Conservation (phyloP, 805 yeast genomes). For the Saccharomyces paradoxus region DNA sequence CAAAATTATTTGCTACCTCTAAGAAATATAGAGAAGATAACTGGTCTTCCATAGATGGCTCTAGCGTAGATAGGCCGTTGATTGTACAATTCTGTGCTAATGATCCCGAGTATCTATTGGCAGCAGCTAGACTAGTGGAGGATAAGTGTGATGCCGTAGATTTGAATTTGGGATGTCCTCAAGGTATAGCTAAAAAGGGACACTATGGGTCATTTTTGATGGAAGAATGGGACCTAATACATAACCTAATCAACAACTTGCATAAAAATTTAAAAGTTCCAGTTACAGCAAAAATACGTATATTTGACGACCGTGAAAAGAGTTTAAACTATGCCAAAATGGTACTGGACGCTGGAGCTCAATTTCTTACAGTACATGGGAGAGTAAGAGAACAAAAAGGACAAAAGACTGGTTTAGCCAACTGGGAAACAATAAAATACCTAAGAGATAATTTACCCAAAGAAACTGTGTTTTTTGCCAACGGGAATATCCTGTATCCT, state of each 20-base stretch:
- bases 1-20: slow-evolving; percentile 77
- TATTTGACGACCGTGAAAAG: slow-evolving; percentile 77
- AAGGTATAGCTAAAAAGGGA: slow-evolving; percentile 92
- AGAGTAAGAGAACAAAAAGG: slow-evolving; percentile 97
- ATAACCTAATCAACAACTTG: slow-evolving; percentile 58
- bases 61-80: slow-evolving; percentile 66
- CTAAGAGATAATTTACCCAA: slow-evolving; percentile 67
- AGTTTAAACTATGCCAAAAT: slow-evolving; percentile 78
- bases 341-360: slow-evolving; percentile 91
- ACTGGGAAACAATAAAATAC: slow-evolving; percentile 74
- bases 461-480: slow-evolving; percentile 84
- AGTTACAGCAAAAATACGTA: slow-evolving; percentile 91
- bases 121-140: slow-evolving; percentile 75
- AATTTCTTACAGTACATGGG: slow-evolving; percentile 89
- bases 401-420: slow-evolving; percentile 89
- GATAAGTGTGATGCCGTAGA: slow-evolving; percentile 93
- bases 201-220: slow-evolving; percentile 90
- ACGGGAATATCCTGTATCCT: slow-evolving; percentile 90
- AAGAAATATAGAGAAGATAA: slow-evolving; percentile 71
- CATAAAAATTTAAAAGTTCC: slow-evolving; percentile 74
- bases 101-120: slow-evolving; percentile 73
- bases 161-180: slow-evolving; percentile 94
- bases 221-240: slow-evolving; percentile 92
- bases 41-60: slow-evolving; percentile 70
- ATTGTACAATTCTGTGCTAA: slow-evolving; percentile 96